Evolutionary conservation across 768 basidiomycete genomes (phyloP).

Genomic region (Russula virescens): DNA sequence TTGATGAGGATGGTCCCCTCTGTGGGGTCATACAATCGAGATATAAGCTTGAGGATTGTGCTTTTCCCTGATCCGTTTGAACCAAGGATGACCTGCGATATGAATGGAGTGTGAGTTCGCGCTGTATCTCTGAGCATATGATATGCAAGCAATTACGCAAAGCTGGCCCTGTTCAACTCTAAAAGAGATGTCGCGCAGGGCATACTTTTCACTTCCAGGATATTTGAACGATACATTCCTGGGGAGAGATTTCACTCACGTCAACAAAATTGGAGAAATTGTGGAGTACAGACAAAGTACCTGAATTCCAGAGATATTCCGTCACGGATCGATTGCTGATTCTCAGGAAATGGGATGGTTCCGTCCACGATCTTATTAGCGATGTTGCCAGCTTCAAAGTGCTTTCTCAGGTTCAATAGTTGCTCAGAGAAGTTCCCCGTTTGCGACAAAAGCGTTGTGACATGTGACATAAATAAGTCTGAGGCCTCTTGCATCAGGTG

Average conservation of each 20-base stretch:
- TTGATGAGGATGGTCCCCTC: conserved; percentile 67
- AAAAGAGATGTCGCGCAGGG: conserved; percentile 61
- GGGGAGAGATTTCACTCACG: conserved; percentile 7
- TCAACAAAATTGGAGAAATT: conserved; percentile 4
- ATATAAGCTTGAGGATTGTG: conserved; percentile 69
- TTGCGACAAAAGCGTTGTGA: conserved; percentile 47
- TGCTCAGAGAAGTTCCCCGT: conserved; percentile 52
- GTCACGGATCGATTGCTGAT: conserved; percentile 15
- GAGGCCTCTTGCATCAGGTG: conserved; percentile 52
- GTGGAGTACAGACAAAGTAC: conserved; percentile 27
- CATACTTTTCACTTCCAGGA: conserved; percentile 46
- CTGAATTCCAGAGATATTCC: conserved; percentile 56
- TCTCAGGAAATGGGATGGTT: conserved; percentile 33
- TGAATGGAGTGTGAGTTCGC: too few relatives aligned
- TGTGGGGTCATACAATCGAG: conserved; percentile 62
- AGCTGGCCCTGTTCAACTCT: conserved; percentile 65
- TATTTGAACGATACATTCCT: conserved; percentile 73
- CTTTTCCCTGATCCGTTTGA: conserved; percentile 76
- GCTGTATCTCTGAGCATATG: too few relatives aligned
- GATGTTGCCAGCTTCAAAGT: conserved; percentile 59
- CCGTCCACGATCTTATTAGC: conserved; percentile 56
- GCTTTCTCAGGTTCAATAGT: conserved; percentile 46
- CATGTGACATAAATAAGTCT: conserved; percentile 41
- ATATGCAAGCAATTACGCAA: conserved; percentile 41
- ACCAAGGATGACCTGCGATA: conserved; percentile 62